Evolutionary conservation across 257 asterid genomes (phyloP).

Genomic region (Solanum piurae): DNA sequence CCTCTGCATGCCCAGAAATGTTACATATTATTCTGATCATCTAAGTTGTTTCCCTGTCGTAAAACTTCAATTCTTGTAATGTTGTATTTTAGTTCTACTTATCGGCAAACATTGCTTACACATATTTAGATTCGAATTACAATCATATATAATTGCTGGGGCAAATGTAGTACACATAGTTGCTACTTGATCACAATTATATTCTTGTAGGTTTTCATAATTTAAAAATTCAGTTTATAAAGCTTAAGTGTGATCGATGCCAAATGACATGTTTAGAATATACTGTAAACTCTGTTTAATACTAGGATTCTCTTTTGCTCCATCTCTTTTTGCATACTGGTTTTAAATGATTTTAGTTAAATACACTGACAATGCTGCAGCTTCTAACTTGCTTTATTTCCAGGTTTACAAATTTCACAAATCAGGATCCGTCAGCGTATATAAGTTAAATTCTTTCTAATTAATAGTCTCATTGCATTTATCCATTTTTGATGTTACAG

Average conservation of each 20-base stretch:
- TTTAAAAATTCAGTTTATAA: no score
- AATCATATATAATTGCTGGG: not conserved
- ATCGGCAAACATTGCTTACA: not conserved
- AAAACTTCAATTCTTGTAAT: not conserved
- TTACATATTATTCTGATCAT: not conserved
- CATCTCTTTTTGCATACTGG: not conserved
- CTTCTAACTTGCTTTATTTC: not conserved
- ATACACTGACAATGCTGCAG: not conserved
- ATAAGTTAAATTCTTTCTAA: not conserved
- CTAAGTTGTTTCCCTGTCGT: not conserved
- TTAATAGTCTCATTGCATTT: not conserved
- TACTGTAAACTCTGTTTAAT: not conserved
- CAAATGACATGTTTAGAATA: not conserved
- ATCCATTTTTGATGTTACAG: slow-evolving; percentile 18
- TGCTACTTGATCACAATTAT: no score
- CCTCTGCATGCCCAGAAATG: not conserved
- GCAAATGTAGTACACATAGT: not conserved
- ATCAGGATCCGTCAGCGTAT: not conserved
- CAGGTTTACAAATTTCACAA: not conserved
- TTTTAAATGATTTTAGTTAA: not conserved
- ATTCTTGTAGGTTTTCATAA: no score
- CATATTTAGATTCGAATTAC: not conserved
- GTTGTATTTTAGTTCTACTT: not conserved
- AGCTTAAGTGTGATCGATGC: not conserved
- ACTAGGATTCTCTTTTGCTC: not conserved